Evolutionary conservation across 129 eudicot species (phyloP).

Genomic region (Scalesia atractyloides): DNA sequence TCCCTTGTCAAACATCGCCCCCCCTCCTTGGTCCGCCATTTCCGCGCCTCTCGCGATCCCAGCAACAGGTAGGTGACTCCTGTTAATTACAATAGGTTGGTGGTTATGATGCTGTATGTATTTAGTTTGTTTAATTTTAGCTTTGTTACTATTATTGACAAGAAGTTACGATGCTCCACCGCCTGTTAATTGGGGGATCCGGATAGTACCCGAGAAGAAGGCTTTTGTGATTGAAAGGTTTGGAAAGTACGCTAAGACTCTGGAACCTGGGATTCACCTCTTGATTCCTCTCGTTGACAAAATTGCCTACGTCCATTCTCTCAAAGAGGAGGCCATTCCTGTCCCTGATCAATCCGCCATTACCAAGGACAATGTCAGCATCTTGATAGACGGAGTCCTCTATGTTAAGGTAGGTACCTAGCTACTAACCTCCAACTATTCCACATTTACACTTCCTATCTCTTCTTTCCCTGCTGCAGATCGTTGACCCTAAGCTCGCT

Average conservation of each 20-base stretch:
- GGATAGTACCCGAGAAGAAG: constrained; percentile 82
- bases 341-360: constrained; percentile 86
- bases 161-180: constrained; percentile 53
- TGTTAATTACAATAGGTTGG: too few relatives aligned
- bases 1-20: too few relatives aligned
- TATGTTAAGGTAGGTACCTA: constrained; percentile 75
- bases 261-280: constrained; percentile 79
- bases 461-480: constrained; percentile 34
- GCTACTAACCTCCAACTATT: too few relatives aligned
- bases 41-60: constrained; percentile 54
- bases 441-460: too few relatives aligned
- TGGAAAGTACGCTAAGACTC: constrained; percentile 67
- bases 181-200: constrained; percentile 87
- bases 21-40: constrained; percentile 39
- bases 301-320: constrained; percentile 85
- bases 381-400: constrained; percentile 78
- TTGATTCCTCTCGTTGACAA: constrained; percentile 76
- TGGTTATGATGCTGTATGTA: too few relatives aligned
- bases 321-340: constrained; percentile 82
- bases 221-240: constrained; percentile 84
- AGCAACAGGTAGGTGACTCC: constrained; percentile 32
- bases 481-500: constrained; percentile 75
- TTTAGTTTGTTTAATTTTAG: background rate
- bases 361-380: constrained; percentile 87
- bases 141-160: background rate